Conservation (phyloP, 257 asterid species). For the Salvia rosmarinus region DNA sequence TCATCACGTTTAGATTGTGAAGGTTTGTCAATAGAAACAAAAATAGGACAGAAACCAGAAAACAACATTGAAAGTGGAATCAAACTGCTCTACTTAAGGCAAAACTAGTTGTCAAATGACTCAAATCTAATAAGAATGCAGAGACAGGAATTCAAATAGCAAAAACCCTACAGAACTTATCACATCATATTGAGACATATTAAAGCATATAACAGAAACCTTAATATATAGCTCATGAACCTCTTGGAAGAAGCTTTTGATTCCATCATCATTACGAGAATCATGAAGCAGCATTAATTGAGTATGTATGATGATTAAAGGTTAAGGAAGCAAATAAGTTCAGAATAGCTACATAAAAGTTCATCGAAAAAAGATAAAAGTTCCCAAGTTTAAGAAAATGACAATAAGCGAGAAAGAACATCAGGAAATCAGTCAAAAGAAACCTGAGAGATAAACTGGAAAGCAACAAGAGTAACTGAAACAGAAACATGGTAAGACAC, state of each 20-base stretch:
- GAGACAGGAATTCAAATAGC: constrained; percentile 9
- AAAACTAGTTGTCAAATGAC: constrained; percentile 7
- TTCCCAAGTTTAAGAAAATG: constrained; percentile 26
- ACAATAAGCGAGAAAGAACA: constrained; percentile 9
- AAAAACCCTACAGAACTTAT: constrained; percentile 18
- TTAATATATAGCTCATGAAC: constrained; percentile 93
- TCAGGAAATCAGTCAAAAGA: background rate
- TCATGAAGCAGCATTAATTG: constrained; percentile 97
- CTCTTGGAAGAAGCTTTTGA: constrained; percentile 96
- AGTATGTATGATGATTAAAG: constrained; percentile 63
- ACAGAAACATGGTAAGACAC: background rate
- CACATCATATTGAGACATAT: background rate
- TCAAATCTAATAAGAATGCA: background rate
- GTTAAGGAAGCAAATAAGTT: constrained; percentile 51
- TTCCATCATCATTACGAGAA: constrained; percentile 96
- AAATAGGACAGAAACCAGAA: background rate
- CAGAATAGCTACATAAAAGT: background rate
- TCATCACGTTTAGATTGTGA: background rate
- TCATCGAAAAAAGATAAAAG: background rate
- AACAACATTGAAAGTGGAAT: background rate
- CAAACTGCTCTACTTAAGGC: background rate
- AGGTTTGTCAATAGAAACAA: no score
- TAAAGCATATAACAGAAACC: constrained; percentile 40
- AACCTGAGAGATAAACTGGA: background rate
- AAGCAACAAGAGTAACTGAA: constrained; percentile 14